Evolutionary conservation across 768 basidiomycete genomes (phyloP).

Genomic region (Boletales sp.): DNA sequence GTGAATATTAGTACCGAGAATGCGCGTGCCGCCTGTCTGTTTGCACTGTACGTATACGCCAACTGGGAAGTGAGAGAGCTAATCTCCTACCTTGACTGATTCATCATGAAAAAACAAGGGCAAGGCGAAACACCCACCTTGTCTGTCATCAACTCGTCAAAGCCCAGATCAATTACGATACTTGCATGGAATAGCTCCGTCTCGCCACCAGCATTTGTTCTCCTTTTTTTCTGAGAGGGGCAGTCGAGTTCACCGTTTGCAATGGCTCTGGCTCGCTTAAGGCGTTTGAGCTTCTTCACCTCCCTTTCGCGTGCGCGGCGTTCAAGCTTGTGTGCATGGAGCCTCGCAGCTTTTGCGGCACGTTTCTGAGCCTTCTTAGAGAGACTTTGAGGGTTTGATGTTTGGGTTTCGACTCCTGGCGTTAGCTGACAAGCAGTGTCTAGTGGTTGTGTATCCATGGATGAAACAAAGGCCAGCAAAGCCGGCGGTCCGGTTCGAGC

Average conservation of each 20-base stretch:
- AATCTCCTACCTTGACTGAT: conserved; percentile 63
- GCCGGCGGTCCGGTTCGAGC: conserved; percentile 6
- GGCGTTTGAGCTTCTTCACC: conserved; percentile 71
- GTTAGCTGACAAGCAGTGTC: conserved; percentile 9
- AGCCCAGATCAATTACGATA: conserved; percentile 83
- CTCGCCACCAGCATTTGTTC: conserved; percentile 36
- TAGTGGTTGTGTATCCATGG: conserved; percentile 17
- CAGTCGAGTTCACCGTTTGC: conserved; percentile 45
- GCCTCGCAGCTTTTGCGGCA: conserved; percentile 64
- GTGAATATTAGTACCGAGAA: conserved; percentile 77
- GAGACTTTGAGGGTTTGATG: conserved; percentile 33
- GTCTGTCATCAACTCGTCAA: conserved; percentile 91
- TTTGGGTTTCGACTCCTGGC: conserved; percentile 11
- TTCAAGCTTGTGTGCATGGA: conserved; percentile 64
- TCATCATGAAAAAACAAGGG: conserved; percentile 9
- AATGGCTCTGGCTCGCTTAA: conserved; percentile 50
- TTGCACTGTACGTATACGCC: conserved; percentile 87
- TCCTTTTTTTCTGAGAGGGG: conserved; percentile 14
- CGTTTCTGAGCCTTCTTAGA: conserved; percentile 82
- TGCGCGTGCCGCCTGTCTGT: conserved; percentile 66
- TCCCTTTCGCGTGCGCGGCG: conserved; percentile 76
- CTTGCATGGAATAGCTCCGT: conserved; percentile 50
- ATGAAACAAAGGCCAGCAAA: not conserved
- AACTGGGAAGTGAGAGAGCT: conserved; percentile 86
- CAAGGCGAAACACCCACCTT: conserved; percentile 55